Conservation (phyloP, 768 basidiomycete species). For the Xerocomellus intermedius region DNA sequence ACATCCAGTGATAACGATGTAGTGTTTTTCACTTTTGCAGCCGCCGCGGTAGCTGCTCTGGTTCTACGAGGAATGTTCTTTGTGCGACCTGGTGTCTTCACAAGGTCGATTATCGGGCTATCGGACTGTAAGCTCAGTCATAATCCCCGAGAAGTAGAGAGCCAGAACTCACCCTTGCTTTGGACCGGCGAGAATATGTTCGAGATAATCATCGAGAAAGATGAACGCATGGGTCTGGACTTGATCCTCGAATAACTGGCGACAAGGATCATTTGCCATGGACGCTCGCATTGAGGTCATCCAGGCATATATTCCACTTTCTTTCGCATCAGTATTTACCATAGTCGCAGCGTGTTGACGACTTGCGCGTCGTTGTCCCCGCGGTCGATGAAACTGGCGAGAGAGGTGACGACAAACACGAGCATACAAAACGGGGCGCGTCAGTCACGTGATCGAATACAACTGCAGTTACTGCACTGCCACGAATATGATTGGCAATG, state of each 20-base stretch:
- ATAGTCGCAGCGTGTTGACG: conserved; percentile 4
- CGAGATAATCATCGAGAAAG: conserved; percentile 77
- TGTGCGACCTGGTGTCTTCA: conserved; percentile 81
- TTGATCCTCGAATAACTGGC: conserved; percentile 68
- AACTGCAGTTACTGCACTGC: neutral
- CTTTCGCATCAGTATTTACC: conserved; percentile 8
- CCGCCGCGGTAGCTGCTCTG: conserved; percentile 39
- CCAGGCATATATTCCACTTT: conserved; percentile 64
- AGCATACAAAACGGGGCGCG: conserved; percentile 25
- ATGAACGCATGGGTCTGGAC: conserved; percentile 73
- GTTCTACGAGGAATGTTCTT: conserved; percentile 53
- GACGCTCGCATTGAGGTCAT: conserved; percentile 60
- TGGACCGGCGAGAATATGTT: conserved; percentile 62
- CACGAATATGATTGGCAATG: neutral
- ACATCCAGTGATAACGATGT: conserved; percentile 49
- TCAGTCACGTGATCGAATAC: conserved; percentile 26
- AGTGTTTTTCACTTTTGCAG: conserved; percentile 46
- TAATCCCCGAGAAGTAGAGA: neutral
- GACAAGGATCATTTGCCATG: conserved; percentile 72
- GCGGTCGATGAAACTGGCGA: neutral
- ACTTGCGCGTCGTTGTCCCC: conserved; percentile 1
- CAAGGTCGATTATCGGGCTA: conserved; percentile 74
- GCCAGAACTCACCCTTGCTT: conserved; percentile 56
- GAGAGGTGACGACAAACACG: conserved; percentile 14
- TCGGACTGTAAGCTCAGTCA: neutral